These are phyloP conservation scores for Elsinoe batatas DNA, from an alignment of 2,329 filamentous ascomycete genomes.

Conservation along the genomic window DNA sequence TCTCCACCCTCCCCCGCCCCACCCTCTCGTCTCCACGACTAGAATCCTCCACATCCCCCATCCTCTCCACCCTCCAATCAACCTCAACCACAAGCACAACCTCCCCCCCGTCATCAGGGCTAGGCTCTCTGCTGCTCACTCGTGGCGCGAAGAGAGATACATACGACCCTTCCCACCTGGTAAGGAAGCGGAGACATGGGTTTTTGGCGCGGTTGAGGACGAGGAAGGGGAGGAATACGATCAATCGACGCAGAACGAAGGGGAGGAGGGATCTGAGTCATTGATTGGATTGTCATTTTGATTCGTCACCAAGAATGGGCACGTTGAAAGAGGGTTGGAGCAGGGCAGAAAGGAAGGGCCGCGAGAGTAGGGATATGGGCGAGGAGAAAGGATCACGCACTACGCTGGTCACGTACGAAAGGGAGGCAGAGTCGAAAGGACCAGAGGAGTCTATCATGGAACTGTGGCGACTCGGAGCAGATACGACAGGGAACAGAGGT, in stretches of 20 bases:
- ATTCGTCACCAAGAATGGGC: too few relatives aligned
- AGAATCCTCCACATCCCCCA: slow-evolving; percentile 4
- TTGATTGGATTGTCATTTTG: slow-evolving; percentile 21
- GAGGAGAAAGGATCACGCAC: too few relatives aligned
- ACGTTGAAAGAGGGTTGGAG: too few relatives aligned
- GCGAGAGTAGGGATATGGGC: too few relatives aligned
- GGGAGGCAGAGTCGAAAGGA: too few relatives aligned
- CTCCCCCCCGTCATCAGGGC: background rate
- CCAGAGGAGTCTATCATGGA: too few relatives aligned
- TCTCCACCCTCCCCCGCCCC: background rate
- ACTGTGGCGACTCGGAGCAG: too few relatives aligned
- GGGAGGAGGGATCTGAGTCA: slow-evolving; percentile 44
- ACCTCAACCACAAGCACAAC: background rate
- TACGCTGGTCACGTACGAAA: too few relatives aligned
- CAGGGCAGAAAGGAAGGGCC: too few relatives aligned
- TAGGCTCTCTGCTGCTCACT: slow-evolving; percentile 27
- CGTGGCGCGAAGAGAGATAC: slow-evolving; percentile 44
- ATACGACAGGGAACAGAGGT: too few relatives aligned
- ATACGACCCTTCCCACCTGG: slow-evolving; percentile 48
- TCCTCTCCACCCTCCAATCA: slow-evolving; percentile 12
- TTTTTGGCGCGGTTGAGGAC: slow-evolving; percentile 46
- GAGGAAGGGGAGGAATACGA: slow-evolving; percentile 43
- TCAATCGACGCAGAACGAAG: slow-evolving; percentile 46
- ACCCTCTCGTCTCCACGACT: background rate
- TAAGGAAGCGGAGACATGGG: slow-evolving; percentile 53